A percentile compares a stretch with the other conserved stretches of the same genome.
phyloP scores from a whole-genome alignment of 2,329 filamentous ascomycete species.

The Whalleya microplaca region DNA sequence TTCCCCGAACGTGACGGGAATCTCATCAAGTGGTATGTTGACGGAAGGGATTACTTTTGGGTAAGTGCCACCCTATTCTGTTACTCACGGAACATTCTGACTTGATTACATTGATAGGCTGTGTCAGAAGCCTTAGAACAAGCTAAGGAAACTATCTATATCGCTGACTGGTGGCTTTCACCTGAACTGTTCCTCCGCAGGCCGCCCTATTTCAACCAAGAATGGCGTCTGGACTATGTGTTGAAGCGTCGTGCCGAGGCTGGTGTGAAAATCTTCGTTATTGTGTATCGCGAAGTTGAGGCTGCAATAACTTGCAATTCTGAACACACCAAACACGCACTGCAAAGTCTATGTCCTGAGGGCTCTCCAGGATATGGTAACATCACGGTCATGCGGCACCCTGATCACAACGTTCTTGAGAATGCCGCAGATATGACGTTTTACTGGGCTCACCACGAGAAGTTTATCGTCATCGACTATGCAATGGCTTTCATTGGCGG shows the following conservation, averaged over 20 bases:
- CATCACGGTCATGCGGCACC: constrained; percentile 86
- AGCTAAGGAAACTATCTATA: constrained; percentile 92
- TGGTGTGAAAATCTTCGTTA: constrained; percentile 92
- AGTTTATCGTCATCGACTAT: constrained; percentile 95
- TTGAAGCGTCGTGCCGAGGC: constrained; percentile 88
- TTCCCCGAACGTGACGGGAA: constrained; percentile 87
- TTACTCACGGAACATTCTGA: neutral
- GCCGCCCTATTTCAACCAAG: constrained; percentile 79
- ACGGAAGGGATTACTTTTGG: constrained; percentile 94
- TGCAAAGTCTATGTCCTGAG: constrained; percentile 78
- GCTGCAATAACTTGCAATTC: constrained; percentile 90
- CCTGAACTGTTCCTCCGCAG: constrained; percentile 85
- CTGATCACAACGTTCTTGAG: constrained; percentile 92
- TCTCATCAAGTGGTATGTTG: constrained; percentile 94
- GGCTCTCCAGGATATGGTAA: constrained; percentile 84
- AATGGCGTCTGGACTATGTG: constrained; percentile 85
- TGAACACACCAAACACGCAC: constrained; percentile 85
- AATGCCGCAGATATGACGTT: constrained; percentile 96
- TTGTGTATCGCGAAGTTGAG: constrained; percentile 88
- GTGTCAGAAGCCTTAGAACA: constrained; percentile 88
- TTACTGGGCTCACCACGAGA: constrained; percentile 98
- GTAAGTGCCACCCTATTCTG: constrained; percentile 37
- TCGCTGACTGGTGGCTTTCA: constrained; percentile 96
- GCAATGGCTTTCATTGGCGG: constrained; percentile 90
- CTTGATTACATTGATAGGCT: constrained; percentile 46